phyloP scores from a whole-genome alignment of 306 rosid species.

The Abrus pulchellus region DNA sequence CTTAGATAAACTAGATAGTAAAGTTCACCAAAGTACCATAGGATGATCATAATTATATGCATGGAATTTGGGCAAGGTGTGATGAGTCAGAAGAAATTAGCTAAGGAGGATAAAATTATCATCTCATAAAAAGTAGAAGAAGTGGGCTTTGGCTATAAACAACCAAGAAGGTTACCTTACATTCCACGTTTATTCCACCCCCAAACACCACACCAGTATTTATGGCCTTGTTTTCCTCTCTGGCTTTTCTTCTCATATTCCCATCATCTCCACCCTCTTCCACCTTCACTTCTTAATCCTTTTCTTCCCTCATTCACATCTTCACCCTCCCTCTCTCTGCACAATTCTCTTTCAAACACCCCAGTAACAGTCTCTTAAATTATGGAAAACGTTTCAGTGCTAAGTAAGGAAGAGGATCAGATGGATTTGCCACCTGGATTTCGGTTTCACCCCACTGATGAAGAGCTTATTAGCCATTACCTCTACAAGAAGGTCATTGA shows the following conservation, averaged over 20 bases:
- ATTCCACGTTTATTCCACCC: slow-evolving; percentile 79
- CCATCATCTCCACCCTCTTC: slow-evolving; percentile 44
- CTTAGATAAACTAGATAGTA: neutral
- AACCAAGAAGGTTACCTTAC: slow-evolving; percentile 72
- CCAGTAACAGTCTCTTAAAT: too few relatives aligned
- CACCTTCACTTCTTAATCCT: slow-evolving; percentile 44
- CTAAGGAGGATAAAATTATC: slow-evolving; percentile 17
- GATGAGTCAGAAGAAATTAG: slow-evolving; percentile 49
- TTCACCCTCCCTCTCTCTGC: slow-evolving; percentile 40
- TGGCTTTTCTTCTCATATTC: slow-evolving; percentile 42
- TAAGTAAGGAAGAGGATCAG: slow-evolving; percentile 58
- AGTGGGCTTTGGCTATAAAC: slow-evolving; percentile 58
- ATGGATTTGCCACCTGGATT: slow-evolving; percentile 89
- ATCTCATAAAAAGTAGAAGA: slow-evolving; percentile 34
- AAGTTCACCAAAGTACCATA: slow-evolving; percentile 21
- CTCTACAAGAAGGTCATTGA: slow-evolving; percentile 73
- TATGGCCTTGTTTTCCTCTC: slow-evolving; percentile 60
- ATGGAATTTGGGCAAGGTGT: slow-evolving; percentile 39
- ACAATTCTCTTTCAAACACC: slow-evolving; percentile 38
- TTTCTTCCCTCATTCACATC: slow-evolving; percentile 43
- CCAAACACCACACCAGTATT: slow-evolving; percentile 59
- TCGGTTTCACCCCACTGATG: slow-evolving; percentile 96
- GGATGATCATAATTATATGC: slow-evolving; percentile 34
- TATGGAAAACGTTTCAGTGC: slow-evolving; percentile 64
- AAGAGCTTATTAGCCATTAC: slow-evolving; percentile 93